phyloP scores from a whole-genome alignment of 1,139 yeast genomes.

The Hansenula sp. region DNA sequence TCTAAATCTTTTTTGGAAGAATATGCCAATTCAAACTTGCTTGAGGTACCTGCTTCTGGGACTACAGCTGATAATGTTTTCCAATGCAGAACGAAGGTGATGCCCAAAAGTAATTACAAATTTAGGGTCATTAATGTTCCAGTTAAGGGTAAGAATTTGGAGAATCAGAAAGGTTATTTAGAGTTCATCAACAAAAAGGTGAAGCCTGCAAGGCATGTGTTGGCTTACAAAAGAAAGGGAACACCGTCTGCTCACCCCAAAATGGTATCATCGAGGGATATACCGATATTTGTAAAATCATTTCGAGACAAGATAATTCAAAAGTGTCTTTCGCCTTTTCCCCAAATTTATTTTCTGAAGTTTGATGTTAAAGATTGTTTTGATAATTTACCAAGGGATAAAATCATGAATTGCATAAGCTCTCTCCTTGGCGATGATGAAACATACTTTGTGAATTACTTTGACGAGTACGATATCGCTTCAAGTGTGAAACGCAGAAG shows the following conservation, averaged over 20 bases:
- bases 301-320: conserved; percentile 26
- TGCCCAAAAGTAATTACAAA: conserved; percentile 53
- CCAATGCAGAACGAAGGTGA: conserved; percentile 38
- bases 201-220: conserved; percentile 34
- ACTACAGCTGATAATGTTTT: conserved; percentile 6
- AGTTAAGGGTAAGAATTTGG: conserved; percentile 21
- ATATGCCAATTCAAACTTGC: conserved; percentile 10
- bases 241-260: conserved; percentile 21
- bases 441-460: conserved; percentile 7
- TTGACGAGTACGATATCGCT: conserved; percentile 4
- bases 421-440: conserved; percentile 12
- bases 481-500: neutral
- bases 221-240: conserved; percentile 25
- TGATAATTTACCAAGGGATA: conserved; percentile 62
- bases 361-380: conserved; percentile 81
- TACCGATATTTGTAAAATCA: conserved; percentile 27
- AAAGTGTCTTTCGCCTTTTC: conserved; percentile 24
- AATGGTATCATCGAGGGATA: conserved; percentile 30
- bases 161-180: conserved; percentile 23
- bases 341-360: conserved; percentile 50
- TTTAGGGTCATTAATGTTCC: conserved; percentile 65
- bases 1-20: conserved; percentile 22
- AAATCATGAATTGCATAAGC: conserved; percentile 32
- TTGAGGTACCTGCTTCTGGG: neutral
- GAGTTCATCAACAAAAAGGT: conserved; percentile 27